Conservation (phyloP, 2,329 filamentous ascomycete genomes). For the Pyricularia grisea region DNA sequence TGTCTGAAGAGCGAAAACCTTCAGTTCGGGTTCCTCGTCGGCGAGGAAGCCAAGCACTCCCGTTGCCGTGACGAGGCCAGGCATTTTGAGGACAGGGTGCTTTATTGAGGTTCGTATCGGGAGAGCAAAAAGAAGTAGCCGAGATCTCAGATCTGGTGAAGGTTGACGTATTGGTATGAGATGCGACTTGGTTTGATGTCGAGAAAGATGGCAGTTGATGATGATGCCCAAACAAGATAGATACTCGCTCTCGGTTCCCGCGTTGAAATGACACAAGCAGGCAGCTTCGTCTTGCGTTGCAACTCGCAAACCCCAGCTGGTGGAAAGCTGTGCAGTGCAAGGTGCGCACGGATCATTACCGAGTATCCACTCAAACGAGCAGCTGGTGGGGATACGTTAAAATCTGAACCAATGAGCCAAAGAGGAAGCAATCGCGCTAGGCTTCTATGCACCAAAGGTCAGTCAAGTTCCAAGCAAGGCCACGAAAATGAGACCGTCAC, state of each 20-base stretch:
- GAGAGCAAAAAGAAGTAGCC: neutral
- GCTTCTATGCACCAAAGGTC: neutral
- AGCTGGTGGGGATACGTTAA: neutral
- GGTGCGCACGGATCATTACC: neutral
- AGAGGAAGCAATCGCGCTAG: neutral
- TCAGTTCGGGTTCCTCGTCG: slow-evolving; percentile 89
- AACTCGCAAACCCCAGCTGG: neutral
- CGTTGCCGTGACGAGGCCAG: slow-evolving; percentile 86
- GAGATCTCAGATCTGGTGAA: slow-evolving; percentile 3
- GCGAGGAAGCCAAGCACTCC: slow-evolving; percentile 92
- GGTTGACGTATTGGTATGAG: neutral
- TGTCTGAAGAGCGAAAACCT: slow-evolving; percentile 88
- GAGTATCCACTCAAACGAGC: neutral
- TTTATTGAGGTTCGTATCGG: neutral
- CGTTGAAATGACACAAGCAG: neutral
- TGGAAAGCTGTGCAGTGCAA: neutral
- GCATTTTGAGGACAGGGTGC: slow-evolving; percentile 50
- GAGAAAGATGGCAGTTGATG: neutral
- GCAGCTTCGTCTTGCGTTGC: neutral
- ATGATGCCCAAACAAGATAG: neutral
- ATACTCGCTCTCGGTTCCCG: neutral
- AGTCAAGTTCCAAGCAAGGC: neutral
- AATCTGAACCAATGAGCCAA: neutral
- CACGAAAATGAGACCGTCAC: neutral
- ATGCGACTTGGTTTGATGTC: neutral